Evolutionary conservation across 2,329 filamentous ascomycete genomes (phyloP).

Genomic region (Thielaviopsis punctulata): DNA sequence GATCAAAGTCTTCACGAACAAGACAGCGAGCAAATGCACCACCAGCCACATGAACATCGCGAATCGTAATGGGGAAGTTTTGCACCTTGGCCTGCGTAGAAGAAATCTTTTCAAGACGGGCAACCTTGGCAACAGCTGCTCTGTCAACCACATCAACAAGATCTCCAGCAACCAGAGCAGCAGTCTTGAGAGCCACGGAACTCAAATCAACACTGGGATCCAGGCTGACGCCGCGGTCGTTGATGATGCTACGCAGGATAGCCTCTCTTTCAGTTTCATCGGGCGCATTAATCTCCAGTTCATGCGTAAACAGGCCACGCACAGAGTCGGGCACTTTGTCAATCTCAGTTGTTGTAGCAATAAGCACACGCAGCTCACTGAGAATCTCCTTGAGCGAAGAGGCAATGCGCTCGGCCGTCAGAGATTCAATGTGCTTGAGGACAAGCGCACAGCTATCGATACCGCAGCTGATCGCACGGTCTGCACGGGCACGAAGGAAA

Average conservation of each 20-base stretch:
- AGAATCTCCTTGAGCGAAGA: slow-evolving; percentile 71
- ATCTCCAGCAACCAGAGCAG: slow-evolving; percentile 85
- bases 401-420: slow-evolving; percentile 82
- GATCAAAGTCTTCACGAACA: slow-evolving; percentile 68
- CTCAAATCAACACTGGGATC: slow-evolving; percentile 71
- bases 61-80: slow-evolving; percentile 37
- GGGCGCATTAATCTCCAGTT: slow-evolving; percentile 82
- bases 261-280: slow-evolving; percentile 85
- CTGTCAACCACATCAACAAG: slow-evolving; percentile 87
- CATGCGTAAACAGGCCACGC: slow-evolving; percentile 82
- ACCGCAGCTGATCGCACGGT: slow-evolving; percentile 78
- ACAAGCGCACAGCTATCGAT: slow-evolving; percentile 66
- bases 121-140: slow-evolving; percentile 58
- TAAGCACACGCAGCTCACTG: slow-evolving; percentile 60
- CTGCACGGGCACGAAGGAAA: slow-evolving; percentile 70
- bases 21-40: slow-evolving; percentile 64
- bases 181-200: slow-evolving; percentile 82
- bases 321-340: slow-evolving; percentile 88
- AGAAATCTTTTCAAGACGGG: slow-evolving; percentile 47
- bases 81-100: slow-evolving; percentile 23
- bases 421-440: slow-evolving; percentile 76
- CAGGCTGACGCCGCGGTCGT: slow-evolving; percentile 57
- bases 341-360: slow-evolving; percentile 88
- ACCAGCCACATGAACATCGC: slow-evolving; percentile 78
- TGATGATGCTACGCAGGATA: slow-evolving; percentile 63